Base-by-base conservation (phyloP, 805 yeast species). In the Lipomyces kockii region DNA sequence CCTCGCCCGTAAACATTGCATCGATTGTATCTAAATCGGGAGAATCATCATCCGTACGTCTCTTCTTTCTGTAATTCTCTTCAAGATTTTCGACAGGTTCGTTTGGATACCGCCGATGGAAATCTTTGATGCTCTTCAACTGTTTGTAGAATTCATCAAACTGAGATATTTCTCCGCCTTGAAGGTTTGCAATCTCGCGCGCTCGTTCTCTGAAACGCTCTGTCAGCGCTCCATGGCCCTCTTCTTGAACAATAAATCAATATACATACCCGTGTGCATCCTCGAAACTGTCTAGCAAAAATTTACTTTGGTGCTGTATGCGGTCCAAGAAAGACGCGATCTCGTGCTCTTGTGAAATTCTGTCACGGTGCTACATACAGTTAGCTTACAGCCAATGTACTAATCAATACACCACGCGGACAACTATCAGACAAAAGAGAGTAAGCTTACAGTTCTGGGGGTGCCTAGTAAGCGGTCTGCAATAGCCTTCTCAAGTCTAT, bases 401-500 rank as follows among this genome's bases (percentile, higher is more conserved):
- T 6, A n/a, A n/a, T 43, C 49, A 6, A n/a, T 4, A 54, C 6
- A n/a, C 6, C 25, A 14, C 11, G 89, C 67, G 0, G 86, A 70
- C 0, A 87, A 80, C 65, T 88, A 88, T 68, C 85, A 17, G 49
- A 82, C 20, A 77, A 78, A 53, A 22, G 27, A 32, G 9, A 35
- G n/a, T 35, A 22, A 43, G 58, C 72, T 60, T 39, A 68, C 67
- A 52, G 67, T 61, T 20, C 63, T 22, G 53, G 72, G 61, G 71
- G 75, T 22, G 39, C 43, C 22, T 54, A 74, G 80, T 3, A 92
- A 78, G 62, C 98, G 80, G 58, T 83, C 83, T 0, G 89, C 77
- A 0, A 92, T 82, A 0, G 91, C 91, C 35, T 78, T 73, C 73
- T 93, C 96, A 2, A 94, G 83, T 2, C 85, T 78, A 69, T 93